A percentile compares a stretch with the other conserved stretches of the same genome.
These are phyloP conservation scores for Hypomontagnella monticulosa DNA, from an alignment of 495 filamentous ascomycete species.

Conservation along the genomic window DNA sequence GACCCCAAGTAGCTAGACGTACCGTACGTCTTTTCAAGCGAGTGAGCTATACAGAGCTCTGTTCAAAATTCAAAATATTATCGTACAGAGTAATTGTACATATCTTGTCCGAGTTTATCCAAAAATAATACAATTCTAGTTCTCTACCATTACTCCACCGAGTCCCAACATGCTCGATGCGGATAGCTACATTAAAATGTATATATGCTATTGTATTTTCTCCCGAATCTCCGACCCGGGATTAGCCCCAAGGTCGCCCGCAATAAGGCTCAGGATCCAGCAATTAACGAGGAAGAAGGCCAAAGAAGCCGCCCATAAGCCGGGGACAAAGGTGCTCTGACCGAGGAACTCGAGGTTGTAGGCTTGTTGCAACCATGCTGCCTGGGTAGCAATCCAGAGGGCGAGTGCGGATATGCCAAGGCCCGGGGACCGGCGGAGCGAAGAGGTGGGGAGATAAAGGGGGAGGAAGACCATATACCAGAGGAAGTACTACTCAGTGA, in stretches of 20 bases:
- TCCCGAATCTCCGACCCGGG: neutral
- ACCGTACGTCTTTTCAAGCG: too few species aligned
- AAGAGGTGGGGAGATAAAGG: conserved; percentile 84
- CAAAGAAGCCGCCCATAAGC: conserved; percentile 77
- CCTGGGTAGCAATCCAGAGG: conserved; percentile 80
- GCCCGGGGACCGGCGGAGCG: conserved; percentile 65
- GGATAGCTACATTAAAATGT: neutral
- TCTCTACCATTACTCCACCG: too few species aligned
- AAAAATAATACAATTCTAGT: too few species aligned
- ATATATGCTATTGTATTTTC: neutral
- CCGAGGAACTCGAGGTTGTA: conserved; percentile 91
- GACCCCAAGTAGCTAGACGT: too few species aligned
- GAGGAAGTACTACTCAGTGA: conserved; percentile 81
- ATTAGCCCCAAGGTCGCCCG: conserved; percentile 67
- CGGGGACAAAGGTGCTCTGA: conserved; percentile 82
- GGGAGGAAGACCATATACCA: conserved; percentile 97
- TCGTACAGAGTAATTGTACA: neutral
- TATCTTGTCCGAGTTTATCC: too few species aligned
- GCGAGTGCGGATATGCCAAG: conserved; percentile 70
- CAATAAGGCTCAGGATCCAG: conserved; percentile 84
- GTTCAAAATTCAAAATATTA: neutral
- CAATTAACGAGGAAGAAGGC: conserved; percentile 86
- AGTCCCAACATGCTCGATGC: neutral
- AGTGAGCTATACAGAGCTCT: too few species aligned
- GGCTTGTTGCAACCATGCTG: conserved; percentile 86